Conservation (phyloP, 2,329 filamentous ascomycete genomes). For the Aspergillus jensenii region DNA sequence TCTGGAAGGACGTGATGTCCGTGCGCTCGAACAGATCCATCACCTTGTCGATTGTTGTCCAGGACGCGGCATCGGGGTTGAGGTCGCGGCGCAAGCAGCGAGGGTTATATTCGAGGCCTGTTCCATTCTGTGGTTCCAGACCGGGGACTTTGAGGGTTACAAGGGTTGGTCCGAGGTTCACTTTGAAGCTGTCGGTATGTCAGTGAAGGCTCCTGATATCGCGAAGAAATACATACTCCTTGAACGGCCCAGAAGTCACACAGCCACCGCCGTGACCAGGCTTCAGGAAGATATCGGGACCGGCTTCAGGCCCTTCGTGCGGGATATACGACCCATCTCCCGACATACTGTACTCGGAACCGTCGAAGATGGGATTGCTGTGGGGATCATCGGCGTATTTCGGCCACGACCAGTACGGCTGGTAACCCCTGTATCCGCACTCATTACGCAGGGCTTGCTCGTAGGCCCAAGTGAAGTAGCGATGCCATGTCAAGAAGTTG, state of each 20-base stretch:
- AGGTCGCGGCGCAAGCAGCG: constrained; percentile 32
- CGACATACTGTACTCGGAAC: constrained; percentile 41
- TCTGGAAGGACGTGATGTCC: constrained; percentile 25
- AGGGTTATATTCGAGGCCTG: constrained; percentile 29
- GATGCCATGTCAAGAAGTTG: constrained; percentile 46
- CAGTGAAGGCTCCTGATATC: not conserved
- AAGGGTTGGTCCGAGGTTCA: constrained; percentile 31
- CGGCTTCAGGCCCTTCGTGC: constrained; percentile 19
- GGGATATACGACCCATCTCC: constrained; percentile 44
- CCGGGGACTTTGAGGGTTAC: constrained; percentile 18
- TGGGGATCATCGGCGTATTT: constrained; percentile 31
- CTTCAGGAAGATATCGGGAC: constrained; percentile 31
- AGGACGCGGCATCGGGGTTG: constrained; percentile 15
- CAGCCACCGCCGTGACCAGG: constrained; percentile 28
- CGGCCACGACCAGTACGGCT: constrained; percentile 42
- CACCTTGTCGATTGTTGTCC: constrained; percentile 20
- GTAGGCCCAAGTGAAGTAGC: constrained; percentile 44
- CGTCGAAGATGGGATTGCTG: constrained; percentile 36
- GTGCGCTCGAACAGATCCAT: constrained; percentile 21
- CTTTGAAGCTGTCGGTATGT: constrained; percentile 19
- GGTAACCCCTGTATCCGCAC: constrained; percentile 45
- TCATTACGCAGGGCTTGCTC: constrained; percentile 45
- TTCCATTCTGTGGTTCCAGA: constrained; percentile 14
- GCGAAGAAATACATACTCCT: constrained; percentile 3
- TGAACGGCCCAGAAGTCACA: constrained; percentile 17